These are phyloP conservation scores for Saturnispora quitensis DNA, from an alignment of 805 yeast species.

Conservation along the genomic window DNA sequence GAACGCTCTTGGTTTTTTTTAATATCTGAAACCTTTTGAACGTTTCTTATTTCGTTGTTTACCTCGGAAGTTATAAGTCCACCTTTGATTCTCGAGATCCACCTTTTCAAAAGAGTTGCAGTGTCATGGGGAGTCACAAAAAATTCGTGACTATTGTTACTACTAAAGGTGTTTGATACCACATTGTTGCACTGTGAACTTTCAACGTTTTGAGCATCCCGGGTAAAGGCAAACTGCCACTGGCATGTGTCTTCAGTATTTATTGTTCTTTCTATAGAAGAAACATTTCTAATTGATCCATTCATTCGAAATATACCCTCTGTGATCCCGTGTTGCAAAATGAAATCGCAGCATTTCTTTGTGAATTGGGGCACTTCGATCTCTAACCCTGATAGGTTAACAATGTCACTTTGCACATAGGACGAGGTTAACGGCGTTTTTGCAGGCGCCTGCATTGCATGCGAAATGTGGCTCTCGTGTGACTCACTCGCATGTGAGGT, in stretches of 20 bases:
- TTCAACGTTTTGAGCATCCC: background rate
- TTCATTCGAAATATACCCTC: constrained; percentile 33
- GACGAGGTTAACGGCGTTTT: background rate
- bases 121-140: constrained; percentile 26
- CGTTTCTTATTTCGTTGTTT: constrained; percentile 14
- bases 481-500: constrained; percentile 3
- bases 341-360: constrained; percentile 25
- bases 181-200: background rate
- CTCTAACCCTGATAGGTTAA: constrained; percentile 6
- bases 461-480: background rate
- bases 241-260: constrained; percentile 14
- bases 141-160: constrained; percentile 1
- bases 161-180: background rate
- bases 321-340: constrained; percentile 17
- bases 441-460: background rate
- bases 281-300: constrained; percentile 28
- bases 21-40: background rate
- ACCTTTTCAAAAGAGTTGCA: constrained; percentile 30
- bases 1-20: constrained; percentile 5
- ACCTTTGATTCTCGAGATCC: constrained; percentile 25
- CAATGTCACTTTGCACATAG: constrained; percentile 3
- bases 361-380: constrained; percentile 24
- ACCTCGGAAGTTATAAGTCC: constrained; percentile 23
- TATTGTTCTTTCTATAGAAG: constrained; percentile 22
- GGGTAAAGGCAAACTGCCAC: constrained; percentile 13